phyloP scores from a whole-genome alignment of 2,329 filamentous ascomycete species.

The Kalaharituber pfeilii region DNA sequence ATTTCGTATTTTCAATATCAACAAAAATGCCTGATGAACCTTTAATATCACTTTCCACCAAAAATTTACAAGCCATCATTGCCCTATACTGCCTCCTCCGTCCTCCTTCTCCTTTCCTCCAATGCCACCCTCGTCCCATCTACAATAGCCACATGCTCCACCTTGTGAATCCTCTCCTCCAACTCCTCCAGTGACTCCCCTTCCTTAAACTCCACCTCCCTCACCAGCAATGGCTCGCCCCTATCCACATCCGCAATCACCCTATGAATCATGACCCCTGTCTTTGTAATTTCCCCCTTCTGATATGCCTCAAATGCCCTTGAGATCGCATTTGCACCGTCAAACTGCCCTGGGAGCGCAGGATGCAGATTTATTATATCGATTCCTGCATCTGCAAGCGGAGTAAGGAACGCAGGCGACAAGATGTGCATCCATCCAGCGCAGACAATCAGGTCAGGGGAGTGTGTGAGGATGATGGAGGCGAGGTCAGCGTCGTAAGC shows the following conservation, averaged over 20 bases:
- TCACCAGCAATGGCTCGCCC: constrained; percentile 52
- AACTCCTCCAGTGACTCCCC: constrained; percentile 49
- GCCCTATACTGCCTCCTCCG: constrained; percentile 12
- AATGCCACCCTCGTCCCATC: constrained; percentile 45
- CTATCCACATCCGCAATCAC: constrained; percentile 66
- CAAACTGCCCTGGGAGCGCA: constrained; percentile 53
- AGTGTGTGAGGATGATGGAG: constrained; percentile 42
- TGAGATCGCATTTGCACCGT: constrained; percentile 61
- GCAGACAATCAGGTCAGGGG: constrained; percentile 59
- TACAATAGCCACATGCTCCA: constrained; percentile 65
- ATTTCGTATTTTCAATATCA: no score
- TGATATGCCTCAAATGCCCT: constrained; percentile 58
- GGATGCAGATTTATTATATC: constrained; percentile 72
- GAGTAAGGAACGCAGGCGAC: constrained; percentile 49
- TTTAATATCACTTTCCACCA: no score
- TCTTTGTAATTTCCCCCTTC: constrained; percentile 47
- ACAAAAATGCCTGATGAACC: no score
- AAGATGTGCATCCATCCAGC: constrained; percentile 82
- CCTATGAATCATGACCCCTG: constrained; percentile 78
- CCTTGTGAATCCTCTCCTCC: constrained; percentile 52
- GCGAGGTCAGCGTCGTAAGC: constrained; percentile 63
- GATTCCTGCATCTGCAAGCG: constrained; percentile 44
- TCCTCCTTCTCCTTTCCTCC: constrained; percentile 26
- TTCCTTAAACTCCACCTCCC: constrained; percentile 48
- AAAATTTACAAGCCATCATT: no score